phyloP scores from a whole-genome alignment of 108 stramenopile species.

The Nitzschia putrida region DNA sequence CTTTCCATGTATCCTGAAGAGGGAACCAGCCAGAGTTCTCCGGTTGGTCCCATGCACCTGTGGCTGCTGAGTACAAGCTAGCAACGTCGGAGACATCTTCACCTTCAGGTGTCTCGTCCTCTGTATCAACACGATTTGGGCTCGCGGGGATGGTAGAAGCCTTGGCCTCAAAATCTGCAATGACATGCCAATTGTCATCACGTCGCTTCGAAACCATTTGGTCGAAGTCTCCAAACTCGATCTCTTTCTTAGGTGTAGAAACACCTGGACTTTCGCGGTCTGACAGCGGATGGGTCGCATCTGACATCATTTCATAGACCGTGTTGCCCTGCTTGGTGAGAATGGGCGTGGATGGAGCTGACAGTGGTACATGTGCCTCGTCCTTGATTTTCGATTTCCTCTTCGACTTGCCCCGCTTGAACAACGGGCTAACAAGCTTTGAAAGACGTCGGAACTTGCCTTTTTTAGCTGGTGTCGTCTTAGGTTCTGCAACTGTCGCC shows the following conservation, averaged over 20 bases:
- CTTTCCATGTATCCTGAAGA: not conserved
- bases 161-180: no score
- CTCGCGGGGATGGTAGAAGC: no score
- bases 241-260: not conserved
- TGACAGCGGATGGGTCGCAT: no score
- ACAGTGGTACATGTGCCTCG: no score
- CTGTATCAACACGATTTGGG: no score
- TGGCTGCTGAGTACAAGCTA: not conserved
- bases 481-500: not conserved
- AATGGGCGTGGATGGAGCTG: no score
- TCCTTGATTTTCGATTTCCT: not conserved
- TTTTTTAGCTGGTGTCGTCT: slow-evolving; percentile 3
- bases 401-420: slow-evolving; percentile 7
- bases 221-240: not conserved
- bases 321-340: not conserved
- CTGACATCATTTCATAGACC: no score
- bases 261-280: no score
- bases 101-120: no score
- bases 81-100: no score
- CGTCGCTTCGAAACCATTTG: not conserved
- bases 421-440: slow-evolving; percentile 9
- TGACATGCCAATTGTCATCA: no score
- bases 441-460: slow-evolving; percentile 10
- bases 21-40: not conserved
- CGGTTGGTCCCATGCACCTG: not conserved